Conservation (phyloP, 2,329 filamentous ascomycete genomes). For the Sarocladiaceae sp. region DNA sequence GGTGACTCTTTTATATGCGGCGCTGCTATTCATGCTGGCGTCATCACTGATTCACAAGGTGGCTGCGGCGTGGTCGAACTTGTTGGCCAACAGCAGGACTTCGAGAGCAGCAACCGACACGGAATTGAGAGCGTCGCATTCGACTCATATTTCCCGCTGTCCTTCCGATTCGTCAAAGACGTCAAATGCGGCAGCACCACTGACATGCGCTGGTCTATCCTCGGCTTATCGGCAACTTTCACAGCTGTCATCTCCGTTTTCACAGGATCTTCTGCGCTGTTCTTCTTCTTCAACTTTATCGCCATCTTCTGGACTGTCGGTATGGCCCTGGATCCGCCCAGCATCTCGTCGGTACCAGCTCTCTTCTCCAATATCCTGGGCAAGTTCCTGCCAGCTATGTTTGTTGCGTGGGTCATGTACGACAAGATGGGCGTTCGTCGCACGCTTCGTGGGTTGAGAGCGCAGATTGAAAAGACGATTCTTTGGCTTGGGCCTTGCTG, state of each 20-base stretch:
- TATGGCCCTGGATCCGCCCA: constrained; percentile 82
- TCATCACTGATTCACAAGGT: constrained; percentile 66
- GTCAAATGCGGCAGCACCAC: constrained; percentile 60
- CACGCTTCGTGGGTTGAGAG: constrained; percentile 66
- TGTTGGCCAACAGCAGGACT: constrained; percentile 63
- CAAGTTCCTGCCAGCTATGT: constrained; percentile 80
- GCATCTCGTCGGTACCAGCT: constrained; percentile 59
- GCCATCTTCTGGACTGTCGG: constrained; percentile 88
- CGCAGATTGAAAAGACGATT: constrained; percentile 85
- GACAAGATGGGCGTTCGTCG: constrained; percentile 74
- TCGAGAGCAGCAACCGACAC: constrained; percentile 59
- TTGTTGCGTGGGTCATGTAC: constrained; percentile 84
- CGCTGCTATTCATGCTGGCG: constrained; percentile 77
- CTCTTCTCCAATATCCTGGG: constrained; percentile 76
- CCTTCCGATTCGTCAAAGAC: constrained; percentile 69
- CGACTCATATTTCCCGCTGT: constrained; percentile 83
- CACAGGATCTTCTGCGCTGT: constrained; percentile 70
- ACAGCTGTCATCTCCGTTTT: constrained; percentile 76
- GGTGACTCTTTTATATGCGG: constrained; percentile 87
- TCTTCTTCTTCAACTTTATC: constrained; percentile 80
- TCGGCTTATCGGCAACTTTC: constrained; percentile 78
- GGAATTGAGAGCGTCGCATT: constrained; percentile 76
- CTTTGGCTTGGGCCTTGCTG: constrained; percentile 89
- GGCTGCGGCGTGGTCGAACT: constrained; percentile 80
- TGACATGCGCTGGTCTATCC: constrained; percentile 79